These are phyloP conservation scores for Diaporthe sp. DNA, from an alignment of 2,329 filamentous ascomycete genomes.

Conservation along the genomic window DNA sequence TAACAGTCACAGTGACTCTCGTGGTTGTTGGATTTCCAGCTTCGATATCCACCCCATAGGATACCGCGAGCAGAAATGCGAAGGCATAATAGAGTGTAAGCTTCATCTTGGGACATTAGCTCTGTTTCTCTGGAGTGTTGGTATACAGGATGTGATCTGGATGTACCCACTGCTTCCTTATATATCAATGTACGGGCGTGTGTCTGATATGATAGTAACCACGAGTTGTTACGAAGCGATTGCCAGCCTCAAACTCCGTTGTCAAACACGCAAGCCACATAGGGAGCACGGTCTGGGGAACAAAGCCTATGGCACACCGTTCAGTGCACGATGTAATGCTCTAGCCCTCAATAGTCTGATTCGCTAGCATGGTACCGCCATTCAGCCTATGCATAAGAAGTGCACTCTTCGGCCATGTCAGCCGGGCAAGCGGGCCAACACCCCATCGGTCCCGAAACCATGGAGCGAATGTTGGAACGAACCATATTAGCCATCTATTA, in stretches of 20 bases:
- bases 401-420: neutral
- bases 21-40: constrained; percentile 4
- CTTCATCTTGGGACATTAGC: neutral
- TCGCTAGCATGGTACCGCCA: constrained; percentile 10
- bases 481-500: neutral
- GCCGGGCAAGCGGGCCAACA: neutral
- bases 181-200: neutral
- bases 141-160: neutral
- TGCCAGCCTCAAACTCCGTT: neutral
- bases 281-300: neutral
- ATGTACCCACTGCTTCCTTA: neutral
- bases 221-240: neutral
- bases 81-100: neutral
- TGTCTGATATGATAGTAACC: neutral
- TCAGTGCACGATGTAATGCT: neutral
- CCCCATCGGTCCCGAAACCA: neutral
- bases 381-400: constrained; percentile 6
- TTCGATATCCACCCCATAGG: neutral
- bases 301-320: neutral
- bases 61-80: neutral
- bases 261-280: neutral
- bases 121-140: neutral
- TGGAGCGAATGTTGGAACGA: neutral
- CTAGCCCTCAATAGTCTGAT: constrained; percentile 19
- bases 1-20: constrained; percentile 10